A percentile compares a stretch with the other conserved stretches of the same genome.
phyloP scores from a whole-genome alignment of 2,329 filamentous ascomycete genomes.

The Fusarium torulosum region DNA sequence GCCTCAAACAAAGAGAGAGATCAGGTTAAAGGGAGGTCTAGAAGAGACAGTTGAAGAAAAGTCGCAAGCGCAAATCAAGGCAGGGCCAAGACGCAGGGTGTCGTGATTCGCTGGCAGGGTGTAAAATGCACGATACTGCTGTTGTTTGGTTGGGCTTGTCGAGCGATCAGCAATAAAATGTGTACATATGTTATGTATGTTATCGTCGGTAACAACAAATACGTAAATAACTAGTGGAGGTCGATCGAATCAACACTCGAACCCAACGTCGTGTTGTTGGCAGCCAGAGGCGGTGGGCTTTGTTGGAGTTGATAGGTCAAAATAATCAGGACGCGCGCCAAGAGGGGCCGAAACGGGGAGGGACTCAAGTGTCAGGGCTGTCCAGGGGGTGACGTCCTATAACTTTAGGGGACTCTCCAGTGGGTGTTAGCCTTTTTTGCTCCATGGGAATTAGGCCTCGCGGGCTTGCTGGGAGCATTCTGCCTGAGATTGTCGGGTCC shows the following conservation, averaged over 20 bases:
- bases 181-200: constrained; percentile 6
- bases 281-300: constrained; percentile 45
- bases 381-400: constrained; percentile 23
- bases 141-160: constrained; percentile 31
- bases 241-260: constrained; percentile 20
- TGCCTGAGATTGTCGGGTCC: neutral
- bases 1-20: constrained; percentile 32
- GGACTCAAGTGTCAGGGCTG: constrained; percentile 13
- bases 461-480: constrained; percentile 1
- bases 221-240: neutral
- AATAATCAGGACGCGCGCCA: constrained; percentile 33
- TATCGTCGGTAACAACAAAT: constrained; percentile 38
- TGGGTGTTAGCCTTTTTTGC: constrained; percentile 14
- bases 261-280: constrained; percentile 27
- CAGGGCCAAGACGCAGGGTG: constrained; percentile 37
- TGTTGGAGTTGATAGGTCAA: constrained; percentile 46
- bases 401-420: constrained; percentile 35
- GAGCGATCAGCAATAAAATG: constrained; percentile 43
- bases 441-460: constrained; percentile 20
- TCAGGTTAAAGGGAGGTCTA: constrained; percentile 16
- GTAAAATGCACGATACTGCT: constrained; percentile 32
- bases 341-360: constrained; percentile 35
- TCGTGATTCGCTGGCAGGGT: constrained; percentile 39
- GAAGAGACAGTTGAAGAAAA: constrained; percentile 19
- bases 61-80: constrained; percentile 28